Conservation (phyloP, 257 asterid species). For the Solanum ahanhuiri region DNA sequence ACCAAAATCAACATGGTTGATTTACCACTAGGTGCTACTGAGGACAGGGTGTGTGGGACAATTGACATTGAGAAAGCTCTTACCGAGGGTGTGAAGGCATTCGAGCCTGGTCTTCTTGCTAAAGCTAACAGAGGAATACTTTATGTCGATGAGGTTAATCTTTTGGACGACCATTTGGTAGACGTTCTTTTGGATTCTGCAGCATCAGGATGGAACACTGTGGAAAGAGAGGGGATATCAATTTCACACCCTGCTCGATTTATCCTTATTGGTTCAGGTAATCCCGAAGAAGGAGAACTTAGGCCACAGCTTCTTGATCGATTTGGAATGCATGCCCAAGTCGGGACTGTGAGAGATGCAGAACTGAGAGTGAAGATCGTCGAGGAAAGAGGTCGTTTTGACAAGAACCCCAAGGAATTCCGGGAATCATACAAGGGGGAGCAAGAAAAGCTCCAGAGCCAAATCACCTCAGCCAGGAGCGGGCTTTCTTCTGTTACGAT, state of each 20-base stretch:
- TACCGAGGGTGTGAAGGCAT: slow-evolving; percentile 88
- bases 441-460: slow-evolving; percentile 76
- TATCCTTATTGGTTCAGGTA: slow-evolving; percentile 87
- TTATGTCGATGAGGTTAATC: slow-evolving; percentile 89
- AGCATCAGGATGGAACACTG: slow-evolving; percentile 93
- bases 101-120: slow-evolving; percentile 91
- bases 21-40: slow-evolving; percentile 88
- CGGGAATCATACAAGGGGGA: slow-evolving; percentile 54
- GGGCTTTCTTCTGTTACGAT: slow-evolving; percentile 46
- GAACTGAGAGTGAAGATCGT: slow-evolving; percentile 95
- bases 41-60: slow-evolving; percentile 90
- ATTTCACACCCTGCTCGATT: slow-evolving; percentile 91
- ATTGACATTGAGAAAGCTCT: slow-evolving; percentile 93
- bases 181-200: slow-evolving; percentile 88
- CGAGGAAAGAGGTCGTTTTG: slow-evolving; percentile 87
- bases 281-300: slow-evolving; percentile 94
- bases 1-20: slow-evolving; percentile 93
- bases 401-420: slow-evolving; percentile 65
- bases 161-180: slow-evolving; percentile 85
- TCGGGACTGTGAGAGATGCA: slow-evolving; percentile 78
- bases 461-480: slow-evolving; percentile 58
- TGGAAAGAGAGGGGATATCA: slow-evolving; percentile 90
- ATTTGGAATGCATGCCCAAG: slow-evolving; percentile 97
- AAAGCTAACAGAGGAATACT: slow-evolving; percentile 89
- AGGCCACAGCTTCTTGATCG: slow-evolving; percentile 95